Percentiles rank a stretch among this genome's conserved stretches.
Conservation (phyloP, 164 flowering plant genomes). For the Vitis labrusca region DNA sequence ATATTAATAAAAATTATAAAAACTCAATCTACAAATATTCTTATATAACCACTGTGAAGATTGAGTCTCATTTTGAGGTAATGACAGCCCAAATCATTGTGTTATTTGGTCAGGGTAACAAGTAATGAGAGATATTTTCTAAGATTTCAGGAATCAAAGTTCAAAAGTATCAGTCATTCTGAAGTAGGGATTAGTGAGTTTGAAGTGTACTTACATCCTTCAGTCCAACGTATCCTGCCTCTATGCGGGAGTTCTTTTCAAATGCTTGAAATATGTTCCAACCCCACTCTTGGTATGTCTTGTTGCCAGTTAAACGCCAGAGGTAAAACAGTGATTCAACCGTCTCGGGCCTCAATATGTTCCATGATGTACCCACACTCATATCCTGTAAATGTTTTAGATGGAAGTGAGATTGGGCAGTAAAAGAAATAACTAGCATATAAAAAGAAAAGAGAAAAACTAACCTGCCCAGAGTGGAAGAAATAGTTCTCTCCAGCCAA, state of each 20-base stretch:
- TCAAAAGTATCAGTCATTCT: not conserved
- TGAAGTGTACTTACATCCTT: constrained; percentile 74
- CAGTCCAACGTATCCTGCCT: constrained; percentile 94
- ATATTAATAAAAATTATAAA: too few species aligned
- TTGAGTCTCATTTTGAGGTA: too few species aligned
- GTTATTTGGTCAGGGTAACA: too few species aligned
- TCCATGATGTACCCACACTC: constrained; percentile 98
- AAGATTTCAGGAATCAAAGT: not conserved
- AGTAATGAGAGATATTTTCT: too few species aligned
- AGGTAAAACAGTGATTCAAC: constrained; percentile 95
- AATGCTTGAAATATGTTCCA: constrained; percentile 99
- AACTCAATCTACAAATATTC: too few species aligned
- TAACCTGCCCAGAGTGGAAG: constrained; percentile 76
- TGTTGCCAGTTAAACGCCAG: constrained; percentile 95
- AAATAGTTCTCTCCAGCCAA: constrained; percentile 79
- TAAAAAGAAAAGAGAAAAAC: constrained; percentile 5
- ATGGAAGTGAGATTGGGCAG: not conserved
- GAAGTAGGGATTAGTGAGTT: not conserved
- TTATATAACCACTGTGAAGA: too few species aligned
- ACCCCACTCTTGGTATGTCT: constrained; percentile 98
- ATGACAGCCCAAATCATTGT: too few species aligned
- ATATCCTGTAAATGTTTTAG: constrained; percentile 63
- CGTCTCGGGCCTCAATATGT: constrained; percentile 97
- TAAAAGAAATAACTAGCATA: not conserved
- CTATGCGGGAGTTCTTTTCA: constrained; percentile 89